Evolutionary conservation across 306 rosid species (phyloP), one percentile per base, ranked within the genome.

Genomic region (Quercus bicolor): DNA sequence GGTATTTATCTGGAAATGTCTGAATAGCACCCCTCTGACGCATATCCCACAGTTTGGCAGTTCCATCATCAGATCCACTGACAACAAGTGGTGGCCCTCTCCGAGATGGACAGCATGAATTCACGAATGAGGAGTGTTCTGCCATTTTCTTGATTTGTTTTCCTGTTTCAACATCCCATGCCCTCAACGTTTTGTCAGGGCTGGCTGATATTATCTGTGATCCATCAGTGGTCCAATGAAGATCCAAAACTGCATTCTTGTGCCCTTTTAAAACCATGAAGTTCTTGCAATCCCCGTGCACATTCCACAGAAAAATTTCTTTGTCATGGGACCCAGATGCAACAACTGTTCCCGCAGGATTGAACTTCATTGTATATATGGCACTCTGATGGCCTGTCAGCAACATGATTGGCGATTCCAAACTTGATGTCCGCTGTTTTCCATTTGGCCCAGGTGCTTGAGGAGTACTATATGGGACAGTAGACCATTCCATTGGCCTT

Each of bases 21-120:
- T 95, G 98, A 87, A 95, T 90, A 60, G 98, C 94, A 54, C 98
- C 98, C 83, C 94, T 86, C 78, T 92, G 96, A 79, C 98, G 94
- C 98, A 95, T 95, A 76, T 95, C 98, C 98, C 98, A 95, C 56
- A 95, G 84, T 82, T 90, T 92, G 13, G 98, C 95, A 74, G 98
- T 91, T 84, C 98, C 97, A 72, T 95, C 98, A 73, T 95, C 97
- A 8, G 97, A 92, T 68, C 98, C 98, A 64, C 98, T 95, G 77
- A 92, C 97, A 77, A 95, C 84, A 61, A 95, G 97, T 54, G 97
- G 98, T 0, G 91, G 98, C 4, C 98, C 98, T 78, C 98, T 91
- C n/a, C 94, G 90, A 5, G 98, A 87, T 73, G 98, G 97, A 79
- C 97, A 93, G 52, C 98, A 95, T 2, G 98, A 85, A 80, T 95